A percentile compares a stretch with the other conserved stretches of the same genome.
Evolutionary conservation across 495 filamentous ascomycete genomes (phyloP).

Genomic region (Beverwykella pulmonaria): DNA sequence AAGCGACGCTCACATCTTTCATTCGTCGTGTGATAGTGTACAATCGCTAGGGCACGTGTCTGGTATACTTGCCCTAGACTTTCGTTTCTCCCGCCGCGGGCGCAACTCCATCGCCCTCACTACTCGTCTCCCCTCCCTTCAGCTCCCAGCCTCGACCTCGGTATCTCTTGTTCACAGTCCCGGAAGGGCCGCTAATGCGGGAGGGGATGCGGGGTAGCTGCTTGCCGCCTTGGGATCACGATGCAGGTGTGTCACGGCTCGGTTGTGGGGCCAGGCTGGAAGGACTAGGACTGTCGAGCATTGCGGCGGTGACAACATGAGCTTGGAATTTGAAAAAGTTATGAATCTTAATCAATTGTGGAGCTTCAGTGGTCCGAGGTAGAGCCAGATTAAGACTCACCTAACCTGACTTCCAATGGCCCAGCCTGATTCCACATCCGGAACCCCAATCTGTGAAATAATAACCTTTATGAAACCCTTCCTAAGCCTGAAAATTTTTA

Average conservation of each 20-base stretch:
- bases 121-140: conserved; percentile 18
- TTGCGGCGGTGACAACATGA: background rate
- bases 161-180: background rate
- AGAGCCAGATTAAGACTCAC: too few relatives aligned
- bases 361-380: too few relatives aligned
- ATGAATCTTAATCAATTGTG: too few relatives aligned
- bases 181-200: background rate
- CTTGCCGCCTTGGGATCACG: background rate
- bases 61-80: background rate
- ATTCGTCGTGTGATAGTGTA: too few relatives aligned
- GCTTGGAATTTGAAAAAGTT: too few relatives aligned
- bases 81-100: conserved; percentile 1
- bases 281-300: background rate
- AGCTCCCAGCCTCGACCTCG: conserved; percentile 13
- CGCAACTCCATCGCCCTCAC: conserved; percentile 10
- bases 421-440: too few relatives aligned
- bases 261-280: background rate
- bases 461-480: too few relatives aligned
- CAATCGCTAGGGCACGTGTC: background rate
- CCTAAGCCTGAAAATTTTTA: too few relatives aligned
- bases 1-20: background rate
- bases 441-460: too few relatives aligned
- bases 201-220: background rate
- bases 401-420: too few relatives aligned
- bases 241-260: background rate